These are phyloP conservation scores for Peronospora farinosa DNA, from an alignment of 352 stramenopile genomes.

Conservation along the genomic window DNA sequence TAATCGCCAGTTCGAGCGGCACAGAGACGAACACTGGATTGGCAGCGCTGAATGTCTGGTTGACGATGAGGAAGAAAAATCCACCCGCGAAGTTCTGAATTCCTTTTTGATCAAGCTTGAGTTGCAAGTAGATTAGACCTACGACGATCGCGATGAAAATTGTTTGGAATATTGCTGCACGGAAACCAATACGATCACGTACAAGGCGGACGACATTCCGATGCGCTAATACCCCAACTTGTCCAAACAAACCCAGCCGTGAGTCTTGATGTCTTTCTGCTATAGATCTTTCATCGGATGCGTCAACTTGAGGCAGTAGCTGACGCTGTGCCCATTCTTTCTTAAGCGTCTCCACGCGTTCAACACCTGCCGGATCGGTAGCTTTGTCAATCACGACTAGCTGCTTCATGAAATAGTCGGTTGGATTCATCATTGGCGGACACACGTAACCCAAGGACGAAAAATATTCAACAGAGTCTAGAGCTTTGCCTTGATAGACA, in stretches of 20 bases:
- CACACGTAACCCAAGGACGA: constrained; percentile 33
- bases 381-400: constrained; percentile 48
- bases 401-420: constrained; percentile 63
- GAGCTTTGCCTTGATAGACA: constrained; percentile 47
- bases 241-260: constrained; percentile 16
- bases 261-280: constrained; percentile 9
- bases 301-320: constrained; percentile 6
- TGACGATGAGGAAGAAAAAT: constrained; percentile 44
- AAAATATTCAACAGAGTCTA: constrained; percentile 46
- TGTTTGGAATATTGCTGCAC: constrained; percentile 20
- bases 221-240: constrained; percentile 32
- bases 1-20: constrained; percentile 38
- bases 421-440: constrained; percentile 42
- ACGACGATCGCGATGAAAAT: constrained; percentile 34
- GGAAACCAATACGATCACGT: constrained; percentile 31
- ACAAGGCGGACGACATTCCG: constrained; percentile 35
- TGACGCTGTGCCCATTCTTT: constrained; percentile 25
- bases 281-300: not conserved
- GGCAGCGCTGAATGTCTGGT: constrained; percentile 32
- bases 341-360: constrained; percentile 37
- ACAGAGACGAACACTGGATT: constrained; percentile 35
- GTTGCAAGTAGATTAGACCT: constrained; percentile 43
- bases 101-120: constrained; percentile 31
- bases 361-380: constrained; percentile 27
- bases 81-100: constrained; percentile 42